A percentile compares a stretch with the other conserved stretches of the same genome.
phyloP scores from a whole-genome alignment of 768 basidiomycete genomes.

The Boletellus sp. region DNA sequence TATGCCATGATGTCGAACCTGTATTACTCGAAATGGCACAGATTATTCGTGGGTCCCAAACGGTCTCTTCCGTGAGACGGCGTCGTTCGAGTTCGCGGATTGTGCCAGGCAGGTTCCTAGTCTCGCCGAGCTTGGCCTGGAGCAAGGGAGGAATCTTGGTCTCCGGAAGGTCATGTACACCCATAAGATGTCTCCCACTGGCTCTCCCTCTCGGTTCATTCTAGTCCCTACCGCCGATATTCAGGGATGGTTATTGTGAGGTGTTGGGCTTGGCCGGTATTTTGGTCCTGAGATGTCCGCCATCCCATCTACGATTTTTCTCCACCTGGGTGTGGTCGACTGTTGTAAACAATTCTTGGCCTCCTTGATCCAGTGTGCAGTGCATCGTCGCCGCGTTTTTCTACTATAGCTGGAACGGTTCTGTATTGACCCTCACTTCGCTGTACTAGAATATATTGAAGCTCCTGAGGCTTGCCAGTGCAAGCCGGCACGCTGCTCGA shows the following conservation, averaged over 20 bases:
- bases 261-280: too few species aligned
- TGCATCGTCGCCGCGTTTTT: conserved; percentile 8
- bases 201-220: neutral
- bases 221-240: neutral
- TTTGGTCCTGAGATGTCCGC: too few species aligned
- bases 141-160: neutral
- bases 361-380: conserved; percentile 11
- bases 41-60: neutral
- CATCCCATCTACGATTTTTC: too few species aligned
- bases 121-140: neutral
- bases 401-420: too few species aligned
- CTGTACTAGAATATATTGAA: conserved; percentile 12
- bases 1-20: neutral
- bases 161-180: neutral
- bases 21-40: neutral
- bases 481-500: conserved; percentile 13
- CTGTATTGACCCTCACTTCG: neutral
- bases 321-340: too few species aligned
- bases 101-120: neutral
- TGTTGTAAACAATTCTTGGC: too few species aligned
- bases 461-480: conserved; percentile 2
- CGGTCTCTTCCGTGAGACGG: neutral
- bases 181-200: neutral
- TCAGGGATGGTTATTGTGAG: neutral
- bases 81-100: neutral